Base-by-base conservation (phyloP, 768 basidiomycete species). In the Termitomyces sp. region DNA sequence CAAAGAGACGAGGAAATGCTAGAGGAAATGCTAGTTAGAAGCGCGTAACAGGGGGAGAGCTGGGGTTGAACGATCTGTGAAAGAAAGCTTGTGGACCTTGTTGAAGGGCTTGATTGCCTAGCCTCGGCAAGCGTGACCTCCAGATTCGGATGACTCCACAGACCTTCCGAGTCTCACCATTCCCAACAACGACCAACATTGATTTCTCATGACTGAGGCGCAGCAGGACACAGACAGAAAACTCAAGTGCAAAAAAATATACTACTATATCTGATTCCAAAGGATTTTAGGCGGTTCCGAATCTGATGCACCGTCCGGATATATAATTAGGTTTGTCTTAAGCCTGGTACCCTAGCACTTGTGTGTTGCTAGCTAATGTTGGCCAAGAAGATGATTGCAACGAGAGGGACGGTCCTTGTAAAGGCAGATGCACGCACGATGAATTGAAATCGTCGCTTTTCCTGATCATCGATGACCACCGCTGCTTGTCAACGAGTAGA, bases 41-140 rank as follows among this genome's bases (percentile, higher is more conserved):
- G 32, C 40, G 34, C 35, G 40, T n/a, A 50, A 37, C 47, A 32
- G 14, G 21, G 48, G 37, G 23, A 10, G 37, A 17, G n/a, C 27
- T 27, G 12, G 11, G 47, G 21, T 40, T 49, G 11, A 49, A 46
- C 25, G 55, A 47, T 58, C 48, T 51, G 55, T 55, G 61, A 41
- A 65, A 17, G 55, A 39, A 55, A 60, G 57, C 52, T 54, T 41
- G 52, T 37, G 45, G 42, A 55, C 46, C 43, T 44, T 46, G 34
- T 34, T 34, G 34, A 34, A 14, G 46, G 46, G 28, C 19, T 34
- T 47, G 46, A 46, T 63, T 58, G 62, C 64, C 64, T 66, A 62
- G 57, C 58, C 51, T 43, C 54, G 45, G 54, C 49, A 59, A 59
- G 60, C 59, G 62, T 65, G 64, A 61, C 64, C 57, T 56, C 59